Base-by-base conservation (phyloP, 2,329 filamentous ascomycete genomes). In the Polytolypa hystricis region DNA sequence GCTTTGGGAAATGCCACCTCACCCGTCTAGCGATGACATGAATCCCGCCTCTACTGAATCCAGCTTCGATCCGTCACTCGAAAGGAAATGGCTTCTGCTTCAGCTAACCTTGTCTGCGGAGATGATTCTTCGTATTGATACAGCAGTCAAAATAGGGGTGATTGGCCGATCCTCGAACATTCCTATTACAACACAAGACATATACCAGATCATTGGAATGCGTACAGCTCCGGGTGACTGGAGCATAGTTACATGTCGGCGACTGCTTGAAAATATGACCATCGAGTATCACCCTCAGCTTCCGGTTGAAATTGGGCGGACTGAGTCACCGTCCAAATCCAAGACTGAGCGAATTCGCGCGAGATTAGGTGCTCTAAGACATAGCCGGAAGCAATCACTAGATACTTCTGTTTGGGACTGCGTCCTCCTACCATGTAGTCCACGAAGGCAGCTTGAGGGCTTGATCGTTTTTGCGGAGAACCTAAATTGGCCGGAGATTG, bases 101-200 rank as follows among this genome's bases (percentile, higher is more conserved):
- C 72, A 77, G 43, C 58, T 76, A 33, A 58, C 68, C 7, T 54
- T 77, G 6, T 60, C 71, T 2, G 68, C 67, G 5, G 72, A 76
- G 48, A 54, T 76, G 3, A 55, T 74, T 7, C 50, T 74, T 15
- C 66, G 72, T 5, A 52, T 74, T 2, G 69, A 73, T 46, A 69
- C 68, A 2, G 57, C 61, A 10, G 51, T 64, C 12, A 56, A 59
- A 14, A 41, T 58, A 7, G 60, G 53, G 9, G 56, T 71, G 19
- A 49, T 66, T 17, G 53, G 58, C 14, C 51, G 55, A 27, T 52
- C 60, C 1, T 52, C 56, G 5, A 54, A 58, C n/a, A 49, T 65
- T 16, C 48, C 53, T 21, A 51, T 71, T 28, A 64, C 60, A 2
- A 47, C 53, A 2, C 51, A 60, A 16, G 66, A 71, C 33, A 54